Conservation (phyloP, 2,329 filamentous ascomycete species). For the Microascus cirrosus region DNA sequence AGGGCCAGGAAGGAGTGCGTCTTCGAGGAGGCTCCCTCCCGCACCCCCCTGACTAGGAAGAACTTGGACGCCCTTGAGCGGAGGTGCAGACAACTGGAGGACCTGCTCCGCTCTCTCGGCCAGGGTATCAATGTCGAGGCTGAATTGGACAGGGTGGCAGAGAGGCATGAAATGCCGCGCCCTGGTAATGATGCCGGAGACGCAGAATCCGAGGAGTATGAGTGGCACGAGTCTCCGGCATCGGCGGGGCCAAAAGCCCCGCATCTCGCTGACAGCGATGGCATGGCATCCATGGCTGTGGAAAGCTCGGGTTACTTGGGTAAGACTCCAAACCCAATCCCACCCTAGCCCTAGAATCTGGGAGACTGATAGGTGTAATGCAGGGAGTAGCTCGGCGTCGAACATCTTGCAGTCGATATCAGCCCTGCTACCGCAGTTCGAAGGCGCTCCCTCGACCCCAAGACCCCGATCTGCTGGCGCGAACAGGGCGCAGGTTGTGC, state of each 20-base stretch:
- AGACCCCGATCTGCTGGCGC: neutral
- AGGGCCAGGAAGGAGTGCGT: conserved; percentile 17
- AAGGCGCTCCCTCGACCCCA: neutral
- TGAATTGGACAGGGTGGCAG: conserved; percentile 7
- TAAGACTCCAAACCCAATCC: conserved; percentile 1
- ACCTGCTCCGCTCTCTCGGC: conserved; percentile 14
- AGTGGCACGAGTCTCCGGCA: neutral
- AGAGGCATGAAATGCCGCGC: conserved; percentile 11
- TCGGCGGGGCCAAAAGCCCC: conserved; percentile 4
- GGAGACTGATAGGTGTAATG: neutral
- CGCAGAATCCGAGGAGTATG: neutral
- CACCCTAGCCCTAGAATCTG: neutral
- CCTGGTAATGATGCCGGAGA: neutral
- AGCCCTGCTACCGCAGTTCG: conserved; percentile 1
- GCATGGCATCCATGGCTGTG: conserved; percentile 13
- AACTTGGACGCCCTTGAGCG: conserved; percentile 21
- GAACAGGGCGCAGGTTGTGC: conserved; percentile 1
- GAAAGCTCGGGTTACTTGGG: conserved; percentile 14
- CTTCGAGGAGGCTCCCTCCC: conserved; percentile 19
- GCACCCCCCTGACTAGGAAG: conserved; percentile 21
- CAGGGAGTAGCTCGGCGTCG: conserved; percentile 16
- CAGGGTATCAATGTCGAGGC: conserved; percentile 14
- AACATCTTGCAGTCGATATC: conserved; percentile 13
- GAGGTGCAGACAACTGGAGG: conserved; percentile 15
- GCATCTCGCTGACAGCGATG: conserved; percentile 9